phyloP scores from a whole-genome alignment of 2,329 filamentous ascomycete genomes.

The Penicillium concentricum region DNA sequence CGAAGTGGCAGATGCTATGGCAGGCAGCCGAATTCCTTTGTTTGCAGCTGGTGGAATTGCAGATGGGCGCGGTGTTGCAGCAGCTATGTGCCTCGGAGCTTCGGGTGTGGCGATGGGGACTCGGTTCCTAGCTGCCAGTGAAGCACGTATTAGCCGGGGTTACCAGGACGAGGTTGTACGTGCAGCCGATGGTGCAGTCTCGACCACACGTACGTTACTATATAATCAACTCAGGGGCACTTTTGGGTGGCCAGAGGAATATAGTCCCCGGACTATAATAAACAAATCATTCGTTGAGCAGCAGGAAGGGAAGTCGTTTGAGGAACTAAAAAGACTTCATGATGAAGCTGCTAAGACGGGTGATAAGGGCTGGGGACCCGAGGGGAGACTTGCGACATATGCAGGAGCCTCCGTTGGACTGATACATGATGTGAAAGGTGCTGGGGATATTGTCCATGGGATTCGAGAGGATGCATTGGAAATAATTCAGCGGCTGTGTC shows the following conservation, averaged over 20 bases:
- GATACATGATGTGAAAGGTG: conserved; percentile 42
- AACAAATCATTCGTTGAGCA: conserved; percentile 55
- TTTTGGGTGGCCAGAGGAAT: conserved; percentile 58
- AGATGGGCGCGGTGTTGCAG: conserved; percentile 53
- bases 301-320: conserved; percentile 43
- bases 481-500: conserved; percentile 6
- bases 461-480: conserved; percentile 18
- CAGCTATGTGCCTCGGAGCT: conserved; percentile 53
- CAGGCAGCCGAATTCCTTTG: conserved; percentile 42
- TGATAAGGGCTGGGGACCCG: conserved; percentile 49
- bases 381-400: conserved; percentile 53
- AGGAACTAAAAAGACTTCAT: conserved; percentile 46
- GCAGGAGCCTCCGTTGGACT: conserved; percentile 50
- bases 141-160: conserved; percentile 52
- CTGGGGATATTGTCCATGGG: conserved; percentile 40
- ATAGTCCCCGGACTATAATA: conserved; percentile 58
- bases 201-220: conserved; percentile 52
- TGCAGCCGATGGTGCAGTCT: conserved; percentile 52
- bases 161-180: conserved; percentile 54
- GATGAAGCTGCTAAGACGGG: conserved; percentile 43
- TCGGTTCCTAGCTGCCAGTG: conserved; percentile 56
- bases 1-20: conserved; percentile 49
- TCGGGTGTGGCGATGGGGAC: conserved; percentile 62
- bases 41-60: conserved; percentile 56
- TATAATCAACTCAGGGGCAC: conserved; percentile 59